Evolutionary conservation across 805 yeast species (phyloP).

Genomic region (Wickerhamomyces bovis): DNA sequence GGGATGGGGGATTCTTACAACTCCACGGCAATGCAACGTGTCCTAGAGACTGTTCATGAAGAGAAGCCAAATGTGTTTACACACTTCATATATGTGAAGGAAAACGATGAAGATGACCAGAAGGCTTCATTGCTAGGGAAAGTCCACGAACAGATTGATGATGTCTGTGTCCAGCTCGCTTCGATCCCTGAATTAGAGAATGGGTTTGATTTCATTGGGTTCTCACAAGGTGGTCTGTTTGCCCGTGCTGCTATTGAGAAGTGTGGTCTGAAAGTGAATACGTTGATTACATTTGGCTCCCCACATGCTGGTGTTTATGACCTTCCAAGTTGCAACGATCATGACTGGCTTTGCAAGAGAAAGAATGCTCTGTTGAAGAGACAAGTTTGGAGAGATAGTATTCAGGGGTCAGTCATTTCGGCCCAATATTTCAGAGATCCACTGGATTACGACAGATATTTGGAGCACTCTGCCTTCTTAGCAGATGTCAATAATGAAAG

Average conservation of each 20-base stretch:
- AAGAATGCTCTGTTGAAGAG: constrained; percentile 48
- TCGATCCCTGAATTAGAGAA: constrained; percentile 36
- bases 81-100: constrained; percentile 47
- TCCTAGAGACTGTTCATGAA: constrained; percentile 34
- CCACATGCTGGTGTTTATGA: constrained; percentile 77
- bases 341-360: constrained; percentile 54
- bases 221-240: constrained; percentile 82
- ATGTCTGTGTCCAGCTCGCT: constrained; percentile 50
- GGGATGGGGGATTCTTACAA: constrained; percentile 76
- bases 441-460: constrained; percentile 43
- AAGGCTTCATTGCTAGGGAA: constrained; percentile 53
- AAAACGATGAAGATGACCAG: constrained; percentile 46
- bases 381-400: constrained; percentile 52
- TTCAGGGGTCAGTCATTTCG: constrained; percentile 55
- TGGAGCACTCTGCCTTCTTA: constrained; percentile 50
- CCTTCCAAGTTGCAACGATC: constrained; percentile 49
- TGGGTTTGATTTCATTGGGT: constrained; percentile 73
- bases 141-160: constrained; percentile 45
- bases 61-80: constrained; percentile 45
- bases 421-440: constrained; percentile 77
- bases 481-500: constrained; percentile 66
- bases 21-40: constrained; percentile 50
- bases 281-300: constrained; percentile 68
- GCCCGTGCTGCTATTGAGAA: constrained; percentile 60
- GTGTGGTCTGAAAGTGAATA: constrained; percentile 43